These are phyloP conservation scores for Aspergillus sp. DNA, from an alignment of 2,329 filamentous ascomycete species.

Conservation along the genomic window DNA sequence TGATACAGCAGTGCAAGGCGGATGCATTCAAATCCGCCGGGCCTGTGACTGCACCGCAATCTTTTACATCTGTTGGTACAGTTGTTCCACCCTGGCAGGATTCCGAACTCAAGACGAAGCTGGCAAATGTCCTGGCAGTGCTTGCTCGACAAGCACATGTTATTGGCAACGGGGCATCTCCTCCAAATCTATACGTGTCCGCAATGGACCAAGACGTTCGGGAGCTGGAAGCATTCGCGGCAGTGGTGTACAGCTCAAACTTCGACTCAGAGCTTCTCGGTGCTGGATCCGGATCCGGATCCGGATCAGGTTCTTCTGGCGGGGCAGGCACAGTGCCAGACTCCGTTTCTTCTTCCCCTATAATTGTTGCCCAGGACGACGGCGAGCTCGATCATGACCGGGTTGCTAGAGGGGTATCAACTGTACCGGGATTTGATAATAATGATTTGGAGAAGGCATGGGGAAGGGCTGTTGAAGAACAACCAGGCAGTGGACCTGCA, in stretches of 20 bases:
- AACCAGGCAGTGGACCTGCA: slow-evolving; percentile 5
- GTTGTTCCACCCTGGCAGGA: slow-evolving; percentile 33
- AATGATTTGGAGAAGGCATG: slow-evolving; percentile 37
- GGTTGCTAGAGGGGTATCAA: neutral
- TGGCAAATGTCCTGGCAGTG: slow-evolving; percentile 87
- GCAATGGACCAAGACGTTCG: slow-evolving; percentile 47
- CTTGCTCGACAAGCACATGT: slow-evolving; percentile 86
- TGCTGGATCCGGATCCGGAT: slow-evolving; percentile 21
- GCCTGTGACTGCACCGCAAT: slow-evolving; percentile 46
- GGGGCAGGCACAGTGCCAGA: slow-evolving; percentile 11
- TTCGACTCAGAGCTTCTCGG: slow-evolving; percentile 39
- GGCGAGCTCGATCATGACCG: slow-evolving; percentile 4
- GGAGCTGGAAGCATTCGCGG: slow-evolving; percentile 50
- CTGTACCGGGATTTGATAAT: slow-evolving; percentile 17
- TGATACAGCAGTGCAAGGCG: slow-evolving; percentile 77
- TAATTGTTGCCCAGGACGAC: slow-evolving; percentile 22
- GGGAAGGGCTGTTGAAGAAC: slow-evolving; percentile 38
- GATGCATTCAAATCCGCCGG: slow-evolving; percentile 68
- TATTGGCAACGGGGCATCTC: slow-evolving; percentile 69
- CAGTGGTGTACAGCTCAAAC: slow-evolving; percentile 51
- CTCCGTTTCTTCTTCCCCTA: slow-evolving; percentile 20
- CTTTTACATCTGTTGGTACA: slow-evolving; percentile 44
- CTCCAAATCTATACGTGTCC: slow-evolving; percentile 47
- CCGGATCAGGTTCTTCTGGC: slow-evolving; percentile 7
- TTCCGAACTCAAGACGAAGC: slow-evolving; percentile 60